Evolutionary conservation across 768 basidiomycete species (phyloP).

Genomic region (Tricholoma flavovirens): DNA sequence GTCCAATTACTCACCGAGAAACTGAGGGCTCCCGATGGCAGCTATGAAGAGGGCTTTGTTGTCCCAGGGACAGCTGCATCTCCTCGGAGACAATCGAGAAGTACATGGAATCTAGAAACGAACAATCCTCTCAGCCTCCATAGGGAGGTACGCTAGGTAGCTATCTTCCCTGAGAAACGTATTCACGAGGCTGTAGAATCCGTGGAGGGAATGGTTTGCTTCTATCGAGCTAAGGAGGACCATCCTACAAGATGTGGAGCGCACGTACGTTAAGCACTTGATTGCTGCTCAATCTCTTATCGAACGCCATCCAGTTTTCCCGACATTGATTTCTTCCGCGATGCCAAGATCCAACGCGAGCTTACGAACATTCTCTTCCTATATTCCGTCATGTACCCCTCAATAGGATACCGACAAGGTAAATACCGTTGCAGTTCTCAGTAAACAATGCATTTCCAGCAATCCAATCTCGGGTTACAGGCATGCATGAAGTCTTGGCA

Average conservation of each 20-base stretch:
- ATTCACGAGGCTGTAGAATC: slow-evolving; percentile 54
- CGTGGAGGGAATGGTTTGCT: slow-evolving; percentile 93
- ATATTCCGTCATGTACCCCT: slow-evolving; percentile 70
- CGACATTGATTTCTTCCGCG: slow-evolving; percentile 89
- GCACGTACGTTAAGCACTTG: slow-evolving; percentile 60
- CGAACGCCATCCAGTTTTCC: slow-evolving; percentile 62
- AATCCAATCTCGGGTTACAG: slow-evolving; percentile 26
- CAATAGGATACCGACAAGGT: slow-evolving; percentile 89
- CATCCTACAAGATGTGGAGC: slow-evolving; percentile 90
- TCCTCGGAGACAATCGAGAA: slow-evolving; percentile 22
- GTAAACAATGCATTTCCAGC: neutral
- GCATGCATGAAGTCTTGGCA: slow-evolving; percentile 97
- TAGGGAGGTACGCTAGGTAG: slow-evolving; percentile 46
- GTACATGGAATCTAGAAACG: slow-evolving; percentile 47
- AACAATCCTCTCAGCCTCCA: slow-evolving; percentile 83
- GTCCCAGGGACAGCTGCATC: slow-evolving; percentile 44
- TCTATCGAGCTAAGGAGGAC: slow-evolving; percentile 84
- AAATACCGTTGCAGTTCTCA: neutral
- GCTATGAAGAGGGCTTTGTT: slow-evolving; percentile 63
- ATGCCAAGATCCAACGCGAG: slow-evolving; percentile 64
- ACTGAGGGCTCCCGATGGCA: slow-evolving; percentile 82
- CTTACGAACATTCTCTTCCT: slow-evolving; percentile 87
- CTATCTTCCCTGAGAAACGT: slow-evolving; percentile 1
- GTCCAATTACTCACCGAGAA: slow-evolving; percentile 54
- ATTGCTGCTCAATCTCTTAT: slow-evolving; percentile 1